phyloP scores from a whole-genome alignment of 805 yeast genomes.

The Myxozyma monticola region DNA sequence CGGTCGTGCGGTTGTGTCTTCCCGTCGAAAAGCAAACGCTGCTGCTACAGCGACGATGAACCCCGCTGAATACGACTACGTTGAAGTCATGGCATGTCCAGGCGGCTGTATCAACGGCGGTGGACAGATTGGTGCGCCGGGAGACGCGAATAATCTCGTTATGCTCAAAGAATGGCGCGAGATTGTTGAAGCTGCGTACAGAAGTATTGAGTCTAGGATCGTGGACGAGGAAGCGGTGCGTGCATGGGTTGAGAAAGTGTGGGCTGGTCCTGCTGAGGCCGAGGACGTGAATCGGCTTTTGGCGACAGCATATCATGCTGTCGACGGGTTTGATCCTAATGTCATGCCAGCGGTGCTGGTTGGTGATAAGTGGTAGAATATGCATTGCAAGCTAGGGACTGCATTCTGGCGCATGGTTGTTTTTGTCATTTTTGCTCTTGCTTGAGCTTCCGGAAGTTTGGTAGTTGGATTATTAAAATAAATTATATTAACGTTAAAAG shows the following conservation, averaged over 20 bases:
- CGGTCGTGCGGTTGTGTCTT: conserved; percentile 24
- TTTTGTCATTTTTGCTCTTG: too few species aligned
- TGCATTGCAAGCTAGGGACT: background rate
- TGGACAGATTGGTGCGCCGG: conserved; percentile 67
- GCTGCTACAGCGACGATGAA: conserved; percentile 46
- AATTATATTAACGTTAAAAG: too few species aligned
- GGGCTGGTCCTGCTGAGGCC: conserved; percentile 17
- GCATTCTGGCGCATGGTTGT: too few species aligned
- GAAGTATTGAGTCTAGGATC: conserved; percentile 37
- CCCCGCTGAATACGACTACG: conserved; percentile 69
- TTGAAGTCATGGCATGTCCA: conserved; percentile 98
- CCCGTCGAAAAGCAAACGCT: conserved; percentile 33
- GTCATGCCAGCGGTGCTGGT: conserved; percentile 27
- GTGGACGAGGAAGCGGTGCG: conserved; percentile 12
- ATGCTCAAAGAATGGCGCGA: conserved; percentile 39
- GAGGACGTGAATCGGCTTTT: conserved; percentile 13
- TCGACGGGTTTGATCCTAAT: conserved; percentile 14
- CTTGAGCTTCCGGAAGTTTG: too few species aligned
- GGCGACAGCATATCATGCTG: conserved; percentile 17
- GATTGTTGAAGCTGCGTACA: conserved; percentile 43
- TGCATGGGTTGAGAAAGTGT: conserved; percentile 22
- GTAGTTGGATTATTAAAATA: too few species aligned
- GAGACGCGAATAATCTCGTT: background rate
- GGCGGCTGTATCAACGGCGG: conserved; percentile 98
- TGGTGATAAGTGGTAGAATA: conserved; percentile 25